Percentiles rank a stretch among this genome's conserved stretches.
These are phyloP conservation scores for Boletus subcaerulescens DNA, from an alignment of 768 basidiomycete species.

Conservation along the genomic window DNA sequence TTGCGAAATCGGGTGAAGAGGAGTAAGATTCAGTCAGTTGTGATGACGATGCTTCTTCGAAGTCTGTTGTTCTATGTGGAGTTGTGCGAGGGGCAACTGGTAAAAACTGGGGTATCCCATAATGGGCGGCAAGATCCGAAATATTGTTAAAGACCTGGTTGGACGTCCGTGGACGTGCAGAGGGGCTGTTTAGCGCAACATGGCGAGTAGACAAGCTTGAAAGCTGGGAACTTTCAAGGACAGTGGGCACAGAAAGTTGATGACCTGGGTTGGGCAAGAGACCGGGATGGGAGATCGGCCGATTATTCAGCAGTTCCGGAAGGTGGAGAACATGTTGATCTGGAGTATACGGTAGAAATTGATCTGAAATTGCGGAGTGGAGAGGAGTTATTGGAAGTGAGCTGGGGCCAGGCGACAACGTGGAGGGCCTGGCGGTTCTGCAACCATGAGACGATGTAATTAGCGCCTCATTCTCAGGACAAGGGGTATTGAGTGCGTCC, in stretches of 20 bases:
- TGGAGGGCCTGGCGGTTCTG: slow-evolving; percentile 53
- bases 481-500: slow-evolving; percentile 25
- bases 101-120: slow-evolving; percentile 74
- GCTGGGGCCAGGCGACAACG: slow-evolving; percentile 45
- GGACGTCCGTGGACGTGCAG: slow-evolving; percentile 66
- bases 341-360: slow-evolving; percentile 32
- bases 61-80: slow-evolving; percentile 39
- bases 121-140: slow-evolving; percentile 68
- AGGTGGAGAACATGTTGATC: slow-evolving; percentile 45
- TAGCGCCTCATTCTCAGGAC: slow-evolving; percentile 46
- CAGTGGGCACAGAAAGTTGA: slow-evolving; percentile 35
- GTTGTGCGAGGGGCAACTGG: slow-evolving; percentile 66
- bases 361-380: slow-evolving; percentile 49
- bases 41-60: slow-evolving; percentile 33
- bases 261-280: slow-evolving; percentile 39
- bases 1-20: slow-evolving; percentile 37
- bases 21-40: slow-evolving; percentile 23
- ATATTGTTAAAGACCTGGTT: slow-evolving; percentile 60
- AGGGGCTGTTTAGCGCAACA: slow-evolving; percentile 54
- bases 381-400: slow-evolving; percentile 22
- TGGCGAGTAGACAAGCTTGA: slow-evolving; percentile 51
- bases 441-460: slow-evolving; percentile 37
- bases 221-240: slow-evolving; percentile 53
- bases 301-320: slow-evolving; percentile 43
- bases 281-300: slow-evolving; percentile 40